These are phyloP conservation scores for Fusarium subglutinans DNA, from an alignment of 2,329 filamentous ascomycete species.

Conservation along the genomic window DNA sequence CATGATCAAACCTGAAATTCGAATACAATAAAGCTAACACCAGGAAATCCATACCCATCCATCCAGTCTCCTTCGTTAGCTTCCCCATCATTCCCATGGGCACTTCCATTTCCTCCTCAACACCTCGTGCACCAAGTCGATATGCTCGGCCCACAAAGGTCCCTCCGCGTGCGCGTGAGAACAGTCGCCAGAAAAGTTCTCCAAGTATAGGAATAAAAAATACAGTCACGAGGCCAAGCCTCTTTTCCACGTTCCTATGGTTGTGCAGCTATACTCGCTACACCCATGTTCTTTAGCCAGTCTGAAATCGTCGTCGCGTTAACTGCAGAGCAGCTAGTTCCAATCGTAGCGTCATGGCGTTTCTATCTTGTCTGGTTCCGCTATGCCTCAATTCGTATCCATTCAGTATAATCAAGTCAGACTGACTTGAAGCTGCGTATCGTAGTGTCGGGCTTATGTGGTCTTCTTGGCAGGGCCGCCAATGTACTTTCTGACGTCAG, in stretches of 20 bases:
- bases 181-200: slow-evolving; percentile 27
- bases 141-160: slow-evolving; percentile 26
- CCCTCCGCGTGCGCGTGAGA: slow-evolving; percentile 21
- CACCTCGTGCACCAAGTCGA: slow-evolving; percentile 24
- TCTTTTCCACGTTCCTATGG: slow-evolving; percentile 10
- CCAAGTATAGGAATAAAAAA: slow-evolving; percentile 26
- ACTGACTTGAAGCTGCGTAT: neutral
- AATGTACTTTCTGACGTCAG: slow-evolving; percentile 80
- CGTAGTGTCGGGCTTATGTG: slow-evolving; percentile 44
- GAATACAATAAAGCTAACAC: slow-evolving; percentile 37
- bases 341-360: slow-evolving; percentile 32
- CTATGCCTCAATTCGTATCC: slow-evolving; percentile 12
- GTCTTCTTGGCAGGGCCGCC: slow-evolving; percentile 63
- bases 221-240: slow-evolving; percentile 6
- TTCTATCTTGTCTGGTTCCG: slow-evolving; percentile 24
- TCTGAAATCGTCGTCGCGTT: slow-evolving; percentile 15
- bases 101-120: slow-evolving; percentile 18
- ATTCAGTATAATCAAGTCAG: neutral
- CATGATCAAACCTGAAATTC: slow-evolving; percentile 21
- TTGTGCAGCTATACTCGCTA: neutral
- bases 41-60: slow-evolving; percentile 33
- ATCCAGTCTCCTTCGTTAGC: slow-evolving; percentile 23
- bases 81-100: slow-evolving; percentile 13
- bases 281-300: slow-evolving; percentile 7
- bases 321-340: slow-evolving; percentile 29